Conservation (phyloP, 225 moss, liverwort and hornwort species). For the Bryum argenteum region DNA sequence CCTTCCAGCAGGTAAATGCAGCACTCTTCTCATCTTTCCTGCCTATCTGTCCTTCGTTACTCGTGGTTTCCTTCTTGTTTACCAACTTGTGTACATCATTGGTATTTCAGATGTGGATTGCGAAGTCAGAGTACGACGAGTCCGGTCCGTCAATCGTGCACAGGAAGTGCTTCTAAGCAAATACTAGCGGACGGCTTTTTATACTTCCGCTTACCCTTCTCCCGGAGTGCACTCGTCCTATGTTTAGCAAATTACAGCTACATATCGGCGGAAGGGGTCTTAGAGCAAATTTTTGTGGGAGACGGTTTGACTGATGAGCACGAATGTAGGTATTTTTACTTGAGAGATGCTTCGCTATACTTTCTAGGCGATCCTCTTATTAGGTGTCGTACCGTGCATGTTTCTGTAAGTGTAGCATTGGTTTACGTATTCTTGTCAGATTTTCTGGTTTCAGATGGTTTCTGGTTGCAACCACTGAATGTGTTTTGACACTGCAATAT, state of each 20-base stretch:
- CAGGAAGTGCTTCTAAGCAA: slow-evolving; percentile 69
- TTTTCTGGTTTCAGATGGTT: slow-evolving; percentile 17
- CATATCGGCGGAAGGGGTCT: neutral
- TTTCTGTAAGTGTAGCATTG: slow-evolving; percentile 5
- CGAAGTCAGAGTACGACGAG: slow-evolving; percentile 73
- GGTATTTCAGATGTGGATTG: slow-evolving; percentile 93
- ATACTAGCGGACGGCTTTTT: neutral
- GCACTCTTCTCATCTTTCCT: slow-evolving; percentile 3
- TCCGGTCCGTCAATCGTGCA: slow-evolving; percentile 72
- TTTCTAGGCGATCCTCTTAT: neutral
- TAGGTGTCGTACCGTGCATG: neutral
- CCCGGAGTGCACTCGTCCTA: neutral
- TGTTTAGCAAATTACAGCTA: neutral
- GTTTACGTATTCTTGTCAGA: slow-evolving; percentile 15
- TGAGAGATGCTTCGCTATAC: neutral
- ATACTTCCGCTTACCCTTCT: slow-evolving; percentile 14
- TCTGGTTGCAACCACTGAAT: neutral
- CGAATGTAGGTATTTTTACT: neutral
- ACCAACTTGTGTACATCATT: too few relatives aligned
- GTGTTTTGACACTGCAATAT: slow-evolving; percentile 20
- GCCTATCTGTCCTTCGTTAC: too few relatives aligned
- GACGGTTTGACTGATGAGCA: slow-evolving; percentile 21
- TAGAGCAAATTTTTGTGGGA: slow-evolving; percentile 15
- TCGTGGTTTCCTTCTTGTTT: too few relatives aligned
- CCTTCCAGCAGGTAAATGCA: slow-evolving; percentile 18